phyloP scores from a whole-genome alignment of 169 alveolate genomes.

The Babesia ovata region DNA sequence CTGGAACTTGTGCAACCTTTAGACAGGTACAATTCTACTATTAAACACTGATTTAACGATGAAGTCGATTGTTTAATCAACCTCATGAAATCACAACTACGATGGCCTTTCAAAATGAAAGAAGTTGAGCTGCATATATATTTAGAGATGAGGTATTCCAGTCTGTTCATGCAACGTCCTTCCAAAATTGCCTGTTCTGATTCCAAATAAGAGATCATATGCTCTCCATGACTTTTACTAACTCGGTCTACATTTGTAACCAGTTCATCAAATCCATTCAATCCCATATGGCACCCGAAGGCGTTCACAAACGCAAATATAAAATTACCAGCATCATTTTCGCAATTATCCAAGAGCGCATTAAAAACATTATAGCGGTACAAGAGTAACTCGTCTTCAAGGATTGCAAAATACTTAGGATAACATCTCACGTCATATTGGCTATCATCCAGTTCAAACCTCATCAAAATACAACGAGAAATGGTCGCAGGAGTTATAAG shows the following conservation, averaged over 20 bases:
- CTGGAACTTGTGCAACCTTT: not conserved
- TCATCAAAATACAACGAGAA: constrained; percentile 98
- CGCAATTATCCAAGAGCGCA: not conserved
- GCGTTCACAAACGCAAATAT: constrained; percentile 16
- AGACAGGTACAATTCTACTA: not conserved
- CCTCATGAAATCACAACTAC: not conserved
- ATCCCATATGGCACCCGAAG: constrained; percentile 16
- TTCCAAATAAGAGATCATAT: not conserved
- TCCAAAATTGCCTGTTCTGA: not conserved
- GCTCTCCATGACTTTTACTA: not conserved
- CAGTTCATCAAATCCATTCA: not conserved
- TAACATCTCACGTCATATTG: constrained; percentile 42
- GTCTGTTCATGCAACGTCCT: not conserved
- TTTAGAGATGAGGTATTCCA: not conserved
- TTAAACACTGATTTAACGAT: constrained; percentile 1
- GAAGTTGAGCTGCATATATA: not conserved
- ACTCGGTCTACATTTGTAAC: not conserved
- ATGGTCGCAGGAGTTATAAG: constrained; percentile 98
- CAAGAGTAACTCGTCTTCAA: not conserved
- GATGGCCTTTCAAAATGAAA: not conserved
- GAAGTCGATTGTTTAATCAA: not conserved
- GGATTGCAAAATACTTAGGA: not conserved
- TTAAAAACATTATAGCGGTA: not conserved
- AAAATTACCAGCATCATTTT: not conserved
- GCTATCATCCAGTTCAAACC: constrained; percentile 93